These are phyloP conservation scores for Phytophthora sp. DNA, from an alignment of 352 stramenopile species.

Conservation along the genomic window DNA sequence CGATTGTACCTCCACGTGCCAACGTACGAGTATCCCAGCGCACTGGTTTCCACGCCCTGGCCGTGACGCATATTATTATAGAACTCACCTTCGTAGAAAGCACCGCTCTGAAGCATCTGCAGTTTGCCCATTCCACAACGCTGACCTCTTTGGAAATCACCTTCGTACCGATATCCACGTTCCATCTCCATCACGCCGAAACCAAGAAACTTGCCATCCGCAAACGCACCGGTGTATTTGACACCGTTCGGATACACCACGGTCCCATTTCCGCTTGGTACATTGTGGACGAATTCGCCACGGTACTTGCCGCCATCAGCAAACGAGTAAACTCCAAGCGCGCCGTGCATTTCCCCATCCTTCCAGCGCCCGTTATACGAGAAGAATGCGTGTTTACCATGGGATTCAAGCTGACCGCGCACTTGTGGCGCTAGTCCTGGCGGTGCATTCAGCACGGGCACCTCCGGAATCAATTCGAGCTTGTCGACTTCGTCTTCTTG, in stretches of 20 bases:
- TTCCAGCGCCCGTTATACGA: constrained; percentile 77
- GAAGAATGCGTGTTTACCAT: constrained; percentile 69
- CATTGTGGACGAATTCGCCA: constrained; percentile 54
- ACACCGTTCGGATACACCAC: constrained; percentile 74
- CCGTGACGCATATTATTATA: constrained; percentile 67
- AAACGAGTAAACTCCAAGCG: constrained; percentile 72
- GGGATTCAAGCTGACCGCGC: constrained; percentile 64
- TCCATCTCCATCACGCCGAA: constrained; percentile 67
- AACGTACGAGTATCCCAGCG: constrained; percentile 61
- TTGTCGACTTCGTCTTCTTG: constrained; percentile 54
- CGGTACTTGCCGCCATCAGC: constrained; percentile 74
- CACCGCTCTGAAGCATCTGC: constrained; percentile 46
- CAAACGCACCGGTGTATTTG: constrained; percentile 70
- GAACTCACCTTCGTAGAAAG: constrained; percentile 73
- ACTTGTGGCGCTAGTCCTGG: constrained; percentile 69
- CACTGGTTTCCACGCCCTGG: constrained; percentile 66
- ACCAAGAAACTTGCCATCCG: constrained; percentile 63
- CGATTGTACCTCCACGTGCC: constrained; percentile 63
- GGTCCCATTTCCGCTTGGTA: constrained; percentile 50
- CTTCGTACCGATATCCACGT: constrained; percentile 60
- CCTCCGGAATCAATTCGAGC: constrained; percentile 58
- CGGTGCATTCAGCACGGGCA: constrained; percentile 39
- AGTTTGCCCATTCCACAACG: constrained; percentile 59
- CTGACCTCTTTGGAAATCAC: constrained; percentile 54
- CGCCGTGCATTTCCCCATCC: constrained; percentile 66